phyloP scores from a whole-genome alignment of 139 green algal genomes.

The Auxenochlorella pyrenoidosa region DNA sequence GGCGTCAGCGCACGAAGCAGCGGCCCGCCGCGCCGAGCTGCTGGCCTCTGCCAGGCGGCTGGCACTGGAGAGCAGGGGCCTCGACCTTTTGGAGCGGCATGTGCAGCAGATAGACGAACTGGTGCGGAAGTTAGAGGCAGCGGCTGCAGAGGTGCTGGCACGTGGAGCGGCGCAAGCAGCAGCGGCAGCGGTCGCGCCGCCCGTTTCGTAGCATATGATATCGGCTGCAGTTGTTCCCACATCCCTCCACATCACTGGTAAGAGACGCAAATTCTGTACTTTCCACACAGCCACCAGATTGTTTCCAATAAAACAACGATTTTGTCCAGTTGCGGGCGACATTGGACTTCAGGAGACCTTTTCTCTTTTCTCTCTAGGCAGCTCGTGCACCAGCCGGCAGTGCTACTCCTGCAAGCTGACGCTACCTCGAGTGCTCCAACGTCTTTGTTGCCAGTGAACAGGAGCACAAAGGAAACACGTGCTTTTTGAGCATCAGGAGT shows the following conservation, averaged over 20 bases:
- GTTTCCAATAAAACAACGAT: too few species aligned
- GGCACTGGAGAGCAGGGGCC: slow-evolving; percentile 12
- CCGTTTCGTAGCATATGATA: background rate
- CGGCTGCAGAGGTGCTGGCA: background rate
- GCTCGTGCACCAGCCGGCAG: too few species aligned
- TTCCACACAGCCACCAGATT: too few species aligned
- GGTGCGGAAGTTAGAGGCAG: background rate
- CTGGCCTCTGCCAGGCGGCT: slow-evolving; percentile 16
- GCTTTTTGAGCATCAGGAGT: too few species aligned
- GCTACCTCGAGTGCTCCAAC: background rate
- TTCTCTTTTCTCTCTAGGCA: too few species aligned
- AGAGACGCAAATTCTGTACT: too few species aligned
- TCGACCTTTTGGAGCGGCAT: slow-evolving; percentile 8
- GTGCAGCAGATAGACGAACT: slow-evolving; percentile 17
- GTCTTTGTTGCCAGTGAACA: background rate
- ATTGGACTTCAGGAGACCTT: too few species aligned
- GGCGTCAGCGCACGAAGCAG: background rate
- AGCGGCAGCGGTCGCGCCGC: background rate
- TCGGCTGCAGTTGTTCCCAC: too few species aligned
- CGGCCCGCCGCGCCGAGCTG: slow-evolving; percentile 9
- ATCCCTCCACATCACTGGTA: too few species aligned
- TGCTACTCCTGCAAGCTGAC: background rate
- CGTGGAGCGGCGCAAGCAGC: background rate
- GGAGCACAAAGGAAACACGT: too few species aligned
- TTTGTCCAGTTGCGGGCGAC: too few species aligned